phyloP scores from a whole-genome alignment of 345 rosid genomes.

The Lumnitzera littorea region DNA sequence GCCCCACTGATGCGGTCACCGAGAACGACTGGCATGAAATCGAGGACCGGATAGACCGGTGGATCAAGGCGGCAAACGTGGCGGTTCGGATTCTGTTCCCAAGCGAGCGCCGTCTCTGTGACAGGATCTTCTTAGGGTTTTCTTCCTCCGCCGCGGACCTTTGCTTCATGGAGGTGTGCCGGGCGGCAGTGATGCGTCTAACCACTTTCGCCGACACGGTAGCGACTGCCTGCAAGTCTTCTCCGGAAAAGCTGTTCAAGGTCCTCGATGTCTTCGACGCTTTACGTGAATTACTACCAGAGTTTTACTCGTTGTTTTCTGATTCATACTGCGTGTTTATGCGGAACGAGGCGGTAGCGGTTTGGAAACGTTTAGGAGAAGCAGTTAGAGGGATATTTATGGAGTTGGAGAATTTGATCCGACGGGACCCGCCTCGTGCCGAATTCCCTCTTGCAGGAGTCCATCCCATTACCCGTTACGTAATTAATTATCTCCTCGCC shows the following conservation, averaged over 20 bases:
- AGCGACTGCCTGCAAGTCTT: slow-evolving; percentile 64
- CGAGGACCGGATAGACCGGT: slow-evolving; percentile 78
- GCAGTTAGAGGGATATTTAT: slow-evolving; percentile 76
- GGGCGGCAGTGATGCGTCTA: slow-evolving; percentile 66
- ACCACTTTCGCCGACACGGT: slow-evolving; percentile 69
- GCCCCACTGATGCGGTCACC: slow-evolving; percentile 48
- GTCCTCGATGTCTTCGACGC: slow-evolving; percentile 81
- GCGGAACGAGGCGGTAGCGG: slow-evolving; percentile 59
- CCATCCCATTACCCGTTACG: slow-evolving; percentile 87
- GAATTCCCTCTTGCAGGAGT: slow-evolving; percentile 80
- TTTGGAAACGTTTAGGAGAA: slow-evolving; percentile 78
- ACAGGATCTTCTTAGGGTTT: slow-evolving; percentile 69
- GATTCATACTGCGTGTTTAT: slow-evolving; percentile 69
- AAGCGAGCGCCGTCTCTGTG: slow-evolving; percentile 89
- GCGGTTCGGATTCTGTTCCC: slow-evolving; percentile 76
- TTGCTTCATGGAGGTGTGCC: slow-evolving; percentile 93
- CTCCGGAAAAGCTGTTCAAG: slow-evolving; percentile 85
- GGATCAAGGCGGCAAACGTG: slow-evolving; percentile 78
- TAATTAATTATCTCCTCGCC: slow-evolving; percentile 81
- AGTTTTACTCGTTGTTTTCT: slow-evolving; percentile 55
- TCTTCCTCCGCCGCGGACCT: slow-evolving; percentile 52
- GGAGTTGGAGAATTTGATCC: slow-evolving; percentile 87
- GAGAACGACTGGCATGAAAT: slow-evolving; percentile 46
- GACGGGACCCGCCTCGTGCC: slow-evolving; percentile 80
- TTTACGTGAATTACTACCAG: slow-evolving; percentile 74